Evolutionary conservation across 371 early-diverging fungal genomes (phyloP).

Genomic region (Rhizopus sp.): DNA sequence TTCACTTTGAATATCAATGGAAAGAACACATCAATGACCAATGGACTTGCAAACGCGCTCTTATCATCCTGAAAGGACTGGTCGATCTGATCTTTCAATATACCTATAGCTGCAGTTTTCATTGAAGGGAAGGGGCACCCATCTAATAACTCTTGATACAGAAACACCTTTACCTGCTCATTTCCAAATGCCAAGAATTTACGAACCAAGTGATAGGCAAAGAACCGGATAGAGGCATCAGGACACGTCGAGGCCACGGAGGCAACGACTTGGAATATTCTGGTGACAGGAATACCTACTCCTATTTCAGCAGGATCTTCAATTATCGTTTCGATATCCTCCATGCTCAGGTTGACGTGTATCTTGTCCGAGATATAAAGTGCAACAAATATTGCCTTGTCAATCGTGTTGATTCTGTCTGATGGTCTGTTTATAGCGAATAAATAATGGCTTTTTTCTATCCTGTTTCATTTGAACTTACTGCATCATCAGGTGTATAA

Average conservation of each 20-base stretch:
- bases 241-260: conserved; percentile 23
- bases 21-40: conserved; percentile 20
- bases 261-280: conserved; percentile 12
- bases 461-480: background rate
- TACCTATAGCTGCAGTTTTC: conserved; percentile 39
- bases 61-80: conserved; percentile 1
- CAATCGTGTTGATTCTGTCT: conserved; percentile 2
- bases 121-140: conserved; percentile 41
- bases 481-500: conserved; percentile 4
- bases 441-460: background rate
- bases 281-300: background rate
- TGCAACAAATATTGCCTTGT: conserved; percentile 20
- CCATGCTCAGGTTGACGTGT: conserved; percentile 6
- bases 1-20: conserved; percentile 20
- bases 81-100: conserved; percentile 35
- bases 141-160: conserved; percentile 27
- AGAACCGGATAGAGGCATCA: conserved; percentile 25
- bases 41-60: conserved; percentile 18
- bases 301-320: conserved; percentile 10
- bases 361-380: conserved; percentile 22
- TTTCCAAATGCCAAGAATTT: conserved; percentile 20
- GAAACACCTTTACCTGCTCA: conserved; percentile 26
- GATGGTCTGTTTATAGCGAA: conserved; percentile 2
- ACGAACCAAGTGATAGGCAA: conserved; percentile 26
- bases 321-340: conserved; percentile 15